Conservation (phyloP, 1,284 basidiomycete species). For the Boletus semigastroideus region DNA sequence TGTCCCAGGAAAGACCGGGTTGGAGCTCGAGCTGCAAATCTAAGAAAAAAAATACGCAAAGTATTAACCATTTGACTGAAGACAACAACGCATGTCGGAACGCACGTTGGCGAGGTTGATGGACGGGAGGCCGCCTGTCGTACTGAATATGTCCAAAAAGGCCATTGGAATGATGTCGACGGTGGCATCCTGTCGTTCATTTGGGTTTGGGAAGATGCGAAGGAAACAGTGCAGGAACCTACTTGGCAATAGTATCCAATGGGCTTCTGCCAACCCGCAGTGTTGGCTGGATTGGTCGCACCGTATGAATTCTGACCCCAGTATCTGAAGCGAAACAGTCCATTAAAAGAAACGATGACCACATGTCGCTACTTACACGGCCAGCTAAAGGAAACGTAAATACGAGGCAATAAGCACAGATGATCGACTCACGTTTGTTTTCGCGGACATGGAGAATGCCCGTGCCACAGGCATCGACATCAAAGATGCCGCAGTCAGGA, state of each 20-base stretch:
- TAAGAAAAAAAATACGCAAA: not conserved
- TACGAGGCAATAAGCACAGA: not conserved
- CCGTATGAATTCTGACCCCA: constrained; percentile 37
- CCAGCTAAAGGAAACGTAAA: constrained; percentile 17
- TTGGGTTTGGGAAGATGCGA: not conserved
- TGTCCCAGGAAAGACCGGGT: constrained; percentile 52
- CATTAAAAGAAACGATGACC: not conserved
- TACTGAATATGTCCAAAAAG: constrained; percentile 59
- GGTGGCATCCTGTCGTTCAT: constrained; percentile 10
- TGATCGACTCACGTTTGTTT: constrained; percentile 28
- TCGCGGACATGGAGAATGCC: constrained; percentile 24
- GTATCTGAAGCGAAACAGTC: constrained; percentile 19
- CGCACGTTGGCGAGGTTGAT: constrained; percentile 62
- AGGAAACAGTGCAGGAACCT: not conserved
- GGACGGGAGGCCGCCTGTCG: constrained; percentile 54
- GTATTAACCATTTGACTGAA: not conserved
- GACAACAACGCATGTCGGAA: not conserved
- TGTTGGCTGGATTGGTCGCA: constrained; percentile 22
- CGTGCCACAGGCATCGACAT: not conserved
- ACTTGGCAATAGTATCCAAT: constrained; percentile 30
- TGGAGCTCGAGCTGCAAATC: constrained; percentile 43
- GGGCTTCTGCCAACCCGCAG: constrained; percentile 29
- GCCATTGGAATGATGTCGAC: constrained; percentile 51
- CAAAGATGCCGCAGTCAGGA: not conserved
- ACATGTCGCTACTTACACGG: constrained; percentile 15